Conservation (phyloP, 2,329 filamentous ascomycete species). For the Fusarium sacchari region DNA sequence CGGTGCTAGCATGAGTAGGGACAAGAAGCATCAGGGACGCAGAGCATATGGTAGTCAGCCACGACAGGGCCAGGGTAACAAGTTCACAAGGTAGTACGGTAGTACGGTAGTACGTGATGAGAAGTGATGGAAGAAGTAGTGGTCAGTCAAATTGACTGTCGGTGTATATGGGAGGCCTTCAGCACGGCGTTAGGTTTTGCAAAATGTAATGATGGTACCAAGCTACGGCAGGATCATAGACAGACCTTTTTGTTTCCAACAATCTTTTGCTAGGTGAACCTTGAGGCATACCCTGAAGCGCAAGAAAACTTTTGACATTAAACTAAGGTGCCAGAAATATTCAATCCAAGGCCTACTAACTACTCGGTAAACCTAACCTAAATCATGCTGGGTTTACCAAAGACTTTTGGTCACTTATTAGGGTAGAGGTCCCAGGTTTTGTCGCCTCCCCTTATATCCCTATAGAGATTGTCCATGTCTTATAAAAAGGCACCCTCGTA, state of each 20-base stretch:
- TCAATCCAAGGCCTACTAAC: neutral
- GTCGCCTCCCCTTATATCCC: neutral
- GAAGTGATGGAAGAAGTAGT: slow-evolving; percentile 1
- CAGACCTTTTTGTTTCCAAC: slow-evolving; percentile 19
- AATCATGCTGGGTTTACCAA: neutral
- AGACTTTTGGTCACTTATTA: neutral
- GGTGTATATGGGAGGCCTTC: slow-evolving; percentile 38
- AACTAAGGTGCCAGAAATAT: neutral
- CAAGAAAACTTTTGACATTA: neutral
- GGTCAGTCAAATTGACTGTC: slow-evolving; percentile 26
- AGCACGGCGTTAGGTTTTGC: slow-evolving; percentile 46
- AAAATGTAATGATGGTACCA: slow-evolving; percentile 44
- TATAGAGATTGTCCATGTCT: neutral
- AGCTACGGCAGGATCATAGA: slow-evolving; percentile 28
- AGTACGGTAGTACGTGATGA: slow-evolving; percentile 23
- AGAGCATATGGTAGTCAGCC: slow-evolving; percentile 84
- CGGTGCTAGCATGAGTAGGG: slow-evolving; percentile 80
- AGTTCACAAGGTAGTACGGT: slow-evolving; percentile 38
- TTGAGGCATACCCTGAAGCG: neutral
- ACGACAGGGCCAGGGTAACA: slow-evolving; percentile 58
- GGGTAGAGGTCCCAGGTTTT: neutral
- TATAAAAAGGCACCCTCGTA: neutral
- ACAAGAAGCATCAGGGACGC: slow-evolving; percentile 70
- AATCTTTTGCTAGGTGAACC: slow-evolving; percentile 1
- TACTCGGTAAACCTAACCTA: neutral